Evolutionary conservation across 2,329 filamentous ascomycete genomes (phyloP).

Genomic region (Lanzia echinophila): DNA sequence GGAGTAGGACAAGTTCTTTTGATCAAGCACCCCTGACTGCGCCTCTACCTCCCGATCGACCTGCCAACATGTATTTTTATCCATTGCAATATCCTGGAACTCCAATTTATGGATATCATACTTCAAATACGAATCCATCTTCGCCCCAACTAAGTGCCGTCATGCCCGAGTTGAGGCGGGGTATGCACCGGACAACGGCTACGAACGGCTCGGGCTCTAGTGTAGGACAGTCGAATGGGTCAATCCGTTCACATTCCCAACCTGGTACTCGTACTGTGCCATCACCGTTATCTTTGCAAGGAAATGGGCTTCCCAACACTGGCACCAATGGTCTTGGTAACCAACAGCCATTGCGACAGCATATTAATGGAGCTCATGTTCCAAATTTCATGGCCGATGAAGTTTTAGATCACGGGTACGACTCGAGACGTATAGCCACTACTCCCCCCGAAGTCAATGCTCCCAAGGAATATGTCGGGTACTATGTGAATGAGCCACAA

Average conservation of each 20-base stretch:
- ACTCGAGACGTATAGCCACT: slow-evolving; percentile 14
- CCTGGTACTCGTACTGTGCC: slow-evolving; percentile 43
- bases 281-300: slow-evolving; percentile 32
- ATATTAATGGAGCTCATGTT: slow-evolving; percentile 43
- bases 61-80: slow-evolving; percentile 47
- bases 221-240: slow-evolving; percentile 41
- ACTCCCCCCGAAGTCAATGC: slow-evolving; percentile 24
- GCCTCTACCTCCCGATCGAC: slow-evolving; percentile 38
- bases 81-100: slow-evolving; percentile 36
- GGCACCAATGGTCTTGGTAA: slow-evolving; percentile 26
- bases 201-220: slow-evolving; percentile 41
- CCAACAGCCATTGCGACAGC: slow-evolving; percentile 22
- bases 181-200: slow-evolving; percentile 47
- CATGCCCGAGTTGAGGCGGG: slow-evolving; percentile 49
- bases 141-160: slow-evolving; percentile 43
- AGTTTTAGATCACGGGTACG: slow-evolving; percentile 20
- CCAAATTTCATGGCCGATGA: slow-evolving; percentile 53
- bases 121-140: slow-evolving; percentile 49
- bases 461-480: slow-evolving; percentile 31
- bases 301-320: slow-evolving; percentile 32
- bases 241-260: slow-evolving; percentile 61
- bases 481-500: slow-evolving; percentile 27
- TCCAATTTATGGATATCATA: slow-evolving; percentile 43
- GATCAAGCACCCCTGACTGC: slow-evolving; percentile 55
- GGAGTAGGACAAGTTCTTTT: slow-evolving; percentile 52